A percentile compares a stretch with the other conserved stretches of the same genome.
Conservation (phyloP, 2,329 filamentous ascomycete species). For the Penicillium griseofulvum region DNA sequence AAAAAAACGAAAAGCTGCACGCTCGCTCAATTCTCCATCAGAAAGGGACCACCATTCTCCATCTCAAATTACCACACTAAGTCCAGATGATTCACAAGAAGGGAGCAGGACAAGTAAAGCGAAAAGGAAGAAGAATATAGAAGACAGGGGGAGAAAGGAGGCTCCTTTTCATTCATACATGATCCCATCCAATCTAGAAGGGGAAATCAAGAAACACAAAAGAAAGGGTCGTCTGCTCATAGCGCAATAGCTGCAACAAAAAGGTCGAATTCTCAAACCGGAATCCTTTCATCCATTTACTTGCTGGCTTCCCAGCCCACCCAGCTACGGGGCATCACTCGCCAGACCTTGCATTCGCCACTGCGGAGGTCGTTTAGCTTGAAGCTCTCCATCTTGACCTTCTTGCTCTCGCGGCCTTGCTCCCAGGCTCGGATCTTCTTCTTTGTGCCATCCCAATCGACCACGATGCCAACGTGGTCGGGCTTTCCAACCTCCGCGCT, state of each 20-base stretch:
- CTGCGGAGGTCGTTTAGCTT: conserved; percentile 86
- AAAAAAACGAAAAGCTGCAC: conserved; percentile 19
- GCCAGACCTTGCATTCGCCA: conserved; percentile 96
- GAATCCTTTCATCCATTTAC: neutral
- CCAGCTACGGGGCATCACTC: conserved; percentile 88
- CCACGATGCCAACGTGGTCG: conserved; percentile 83
- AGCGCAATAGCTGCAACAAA: conserved; percentile 1
- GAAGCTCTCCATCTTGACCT: conserved; percentile 91
- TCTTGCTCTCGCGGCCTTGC: conserved; percentile 88
- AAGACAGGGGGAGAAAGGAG: conserved; percentile 5
- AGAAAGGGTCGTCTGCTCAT: conserved; percentile 12
- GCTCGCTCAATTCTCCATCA: conserved; percentile 26
- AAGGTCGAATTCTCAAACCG: neutral
- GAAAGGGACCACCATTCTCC: conserved; percentile 13
- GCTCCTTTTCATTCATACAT: conserved; percentile 20
- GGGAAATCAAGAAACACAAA: conserved; percentile 4
- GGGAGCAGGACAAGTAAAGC: conserved; percentile 8
- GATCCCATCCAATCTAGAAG: conserved; percentile 15
- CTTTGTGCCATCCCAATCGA: conserved; percentile 98
- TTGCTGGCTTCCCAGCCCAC: conserved; percentile 70
- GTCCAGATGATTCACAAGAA: conserved; percentile 1
- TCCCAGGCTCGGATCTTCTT: conserved; percentile 97
- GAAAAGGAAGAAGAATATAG: conserved; percentile 10
- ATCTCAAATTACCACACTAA: conserved; percentile 22
- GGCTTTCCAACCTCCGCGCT: conserved; percentile 81